A percentile compares a stretch with the other conserved stretches of the same genome.
These are phyloP conservation scores for Linnemannia elongata DNA, from an alignment of 192 early-diverging fungal species.

Conservation along the genomic window DNA sequence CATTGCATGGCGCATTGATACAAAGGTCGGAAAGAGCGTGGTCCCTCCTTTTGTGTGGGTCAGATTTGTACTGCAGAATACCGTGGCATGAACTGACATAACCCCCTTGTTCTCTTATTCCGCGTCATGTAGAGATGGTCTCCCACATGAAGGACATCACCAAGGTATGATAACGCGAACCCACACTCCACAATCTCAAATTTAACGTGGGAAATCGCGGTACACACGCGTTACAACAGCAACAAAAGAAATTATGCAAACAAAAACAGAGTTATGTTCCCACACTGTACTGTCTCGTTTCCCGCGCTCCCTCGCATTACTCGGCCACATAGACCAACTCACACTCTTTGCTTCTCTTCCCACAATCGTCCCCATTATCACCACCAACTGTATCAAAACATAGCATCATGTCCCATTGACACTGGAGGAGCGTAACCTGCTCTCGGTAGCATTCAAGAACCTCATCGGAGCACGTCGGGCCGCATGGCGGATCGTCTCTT, in stretches of 20 bases:
- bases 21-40: not conserved
- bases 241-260: conserved; percentile 66
- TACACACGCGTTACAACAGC: conserved; percentile 80
- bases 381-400: not conserved
- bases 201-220: conserved; percentile 80
- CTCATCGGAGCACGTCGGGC: conserved; percentile 97
- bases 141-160: conserved; percentile 60
- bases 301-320: not conserved
- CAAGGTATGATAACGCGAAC: conserved; percentile 48
- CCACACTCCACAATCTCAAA: conserved; percentile 87
- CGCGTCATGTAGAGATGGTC: conserved; percentile 49
- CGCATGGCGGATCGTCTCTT: conserved; percentile 97
- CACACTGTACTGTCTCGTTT: not conserved
- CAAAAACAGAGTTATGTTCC: not conserved
- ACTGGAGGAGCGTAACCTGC: conserved; percentile 97
- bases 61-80: not conserved
- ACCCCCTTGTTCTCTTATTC: not conserved
- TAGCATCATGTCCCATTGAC: conserved; percentile 87
- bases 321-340: not conserved
- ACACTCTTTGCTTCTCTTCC: not conserved
- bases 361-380: not conserved
- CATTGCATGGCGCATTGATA: not conserved
- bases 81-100: not conserved
- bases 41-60: not conserved
- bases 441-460: conserved; percentile 99